Base-by-base conservation (phyloP, 768 basidiomycete genomes). In the Cystoderma amianthinum region DNA sequence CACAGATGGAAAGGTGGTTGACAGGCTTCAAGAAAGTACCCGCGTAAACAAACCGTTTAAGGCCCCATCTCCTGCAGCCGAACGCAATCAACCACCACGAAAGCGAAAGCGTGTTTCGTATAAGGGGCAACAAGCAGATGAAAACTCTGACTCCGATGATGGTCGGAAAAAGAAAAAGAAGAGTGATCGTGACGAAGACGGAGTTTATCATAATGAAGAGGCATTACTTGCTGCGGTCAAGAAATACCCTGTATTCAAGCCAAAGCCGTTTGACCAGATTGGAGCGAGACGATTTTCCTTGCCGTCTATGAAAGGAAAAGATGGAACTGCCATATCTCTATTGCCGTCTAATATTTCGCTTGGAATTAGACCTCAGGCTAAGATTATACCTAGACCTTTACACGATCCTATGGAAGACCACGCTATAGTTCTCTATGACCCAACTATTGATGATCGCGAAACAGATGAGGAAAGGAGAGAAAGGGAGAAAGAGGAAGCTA, bases 331-430 rank as follows among this genome's bases (percentile, higher is more conserved):
- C 10, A 65, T 93, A 2, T 53, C 65, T 2, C 69, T 78, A 7
- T 47, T 72, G 3, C 64, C 76, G 3, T 78, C 87, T 0, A 80
- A 87, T 51, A 69, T 73, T 2, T 81, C 92, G 9, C 78, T 99
- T 3, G 96, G 96, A 19, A 82, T 88, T 41, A 79, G 93, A 10
- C 85, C 89, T 0, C 82, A 78, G 43, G 72, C 83, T 0, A 85
- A 78, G 50, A 63, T 96, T 44, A 75, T 86, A 37, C 96, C 96
- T 13, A 74, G 94, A 16, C 96, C 96, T 4, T 67, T 97, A n/a
- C 85, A 94, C 52, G 92, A 99, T 57, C 96, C 94, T 1, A 94
- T 99, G 88, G 81, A 87, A 38, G 93, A 98, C 52, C 94, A 97
- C 61, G 93, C 95, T 1, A 96, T 99, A 45, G 95, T 99, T 2